Evolutionary conservation across 768 basidiomycete genomes (phyloP), one percentile per base, ranked within the genome.

Genomic region (Boletus sp.): DNA sequence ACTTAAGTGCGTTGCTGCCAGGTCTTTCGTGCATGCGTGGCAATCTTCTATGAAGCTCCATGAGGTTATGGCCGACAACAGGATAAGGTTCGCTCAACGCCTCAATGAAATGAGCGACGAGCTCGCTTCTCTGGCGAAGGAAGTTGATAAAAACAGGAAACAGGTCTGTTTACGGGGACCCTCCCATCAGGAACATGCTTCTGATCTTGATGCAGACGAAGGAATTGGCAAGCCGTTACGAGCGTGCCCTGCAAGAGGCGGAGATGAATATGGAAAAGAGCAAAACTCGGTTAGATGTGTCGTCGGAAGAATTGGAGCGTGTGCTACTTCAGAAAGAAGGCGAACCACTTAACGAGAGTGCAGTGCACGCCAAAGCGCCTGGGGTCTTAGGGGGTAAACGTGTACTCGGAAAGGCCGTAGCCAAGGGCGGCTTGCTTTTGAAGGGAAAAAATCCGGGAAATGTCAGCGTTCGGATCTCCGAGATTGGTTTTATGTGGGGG

Each of bases 71-170:
- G 93, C 90, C 11, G 91, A 96, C 62, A 94, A 94, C 70, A 82
- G 93, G 50, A 71, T 94, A 34, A 82, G 86, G 42, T 97, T 98
- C 64, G 81, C 93, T 1, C 82, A 87, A 55, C 83, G 93, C 40
- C 76, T 99, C 40, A 89, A 88, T 66, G 97, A 99, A 72, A 98
- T 98, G 93, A 87, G 89, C 65, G 94, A 98, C n/a, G 97, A 99
- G 65, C 78, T 99, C 27, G 74, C 81, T 17, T 87, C 80, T 10
- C 75, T 98, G 5, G 83, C 85, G 0, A 92, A 92, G 63, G 95
- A 98, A 70, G 92, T 97, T 1, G 97, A 99, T 60, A 94, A 93
- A 76, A 88, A 89, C 68, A 77, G 96, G 50, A 98, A 98, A 73
- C 79, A 86, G 74, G 93, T 90, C 54, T 49, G 78, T 63, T 41